These are phyloP conservation scores for Xylaria sp. DNA, from an alignment of 2,329 filamentous ascomycete genomes.

Conservation along the genomic window DNA sequence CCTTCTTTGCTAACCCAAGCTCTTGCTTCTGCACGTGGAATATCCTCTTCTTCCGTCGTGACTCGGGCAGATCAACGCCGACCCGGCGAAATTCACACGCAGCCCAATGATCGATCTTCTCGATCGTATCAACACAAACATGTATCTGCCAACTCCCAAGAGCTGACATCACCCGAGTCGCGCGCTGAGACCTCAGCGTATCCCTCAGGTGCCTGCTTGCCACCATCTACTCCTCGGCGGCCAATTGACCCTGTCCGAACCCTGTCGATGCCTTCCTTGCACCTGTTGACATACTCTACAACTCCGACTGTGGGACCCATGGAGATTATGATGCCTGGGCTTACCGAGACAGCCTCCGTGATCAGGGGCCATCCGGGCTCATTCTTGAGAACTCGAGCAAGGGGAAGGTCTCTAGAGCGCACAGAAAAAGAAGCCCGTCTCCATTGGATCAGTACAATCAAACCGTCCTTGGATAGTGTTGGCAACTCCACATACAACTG, in stretches of 20 bases:
- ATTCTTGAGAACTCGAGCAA: conserved; percentile 39
- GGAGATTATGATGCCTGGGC: conserved; percentile 39
- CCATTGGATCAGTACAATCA: conserved; percentile 39
- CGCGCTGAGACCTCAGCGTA: conserved; percentile 46
- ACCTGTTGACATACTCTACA: conserved; percentile 17
- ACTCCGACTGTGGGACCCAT: conserved; percentile 30
- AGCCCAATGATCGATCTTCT: conserved; percentile 29
- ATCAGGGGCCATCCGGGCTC: conserved; percentile 45
- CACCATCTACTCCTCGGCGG: conserved; percentile 42
- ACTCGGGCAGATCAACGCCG: conserved; percentile 37
- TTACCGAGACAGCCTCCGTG: conserved; percentile 43
- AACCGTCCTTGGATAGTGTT: conserved; percentile 37
- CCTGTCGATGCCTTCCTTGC: conserved; percentile 32
- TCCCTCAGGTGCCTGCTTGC: conserved; percentile 47
- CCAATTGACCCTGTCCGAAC: conserved; percentile 42
- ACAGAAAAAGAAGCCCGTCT: conserved; percentile 49
- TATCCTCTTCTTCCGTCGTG: conserved; percentile 41
- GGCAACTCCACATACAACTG: conserved; percentile 44
- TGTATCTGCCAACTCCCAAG: conserved; percentile 29
- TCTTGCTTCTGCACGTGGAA: conserved; percentile 63
- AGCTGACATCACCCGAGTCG: conserved; percentile 31
- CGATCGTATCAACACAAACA: conserved; percentile 30
- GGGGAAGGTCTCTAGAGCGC: conserved; percentile 51
- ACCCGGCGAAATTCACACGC: conserved; percentile 32
- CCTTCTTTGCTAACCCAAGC: conserved; percentile 64